A percentile compares a stretch with the other conserved stretches of the same genome.
These are phyloP conservation scores for Hyphochytrium catenoides DNA, from an alignment of 352 stramenopile species.

Conservation along the genomic window DNA sequence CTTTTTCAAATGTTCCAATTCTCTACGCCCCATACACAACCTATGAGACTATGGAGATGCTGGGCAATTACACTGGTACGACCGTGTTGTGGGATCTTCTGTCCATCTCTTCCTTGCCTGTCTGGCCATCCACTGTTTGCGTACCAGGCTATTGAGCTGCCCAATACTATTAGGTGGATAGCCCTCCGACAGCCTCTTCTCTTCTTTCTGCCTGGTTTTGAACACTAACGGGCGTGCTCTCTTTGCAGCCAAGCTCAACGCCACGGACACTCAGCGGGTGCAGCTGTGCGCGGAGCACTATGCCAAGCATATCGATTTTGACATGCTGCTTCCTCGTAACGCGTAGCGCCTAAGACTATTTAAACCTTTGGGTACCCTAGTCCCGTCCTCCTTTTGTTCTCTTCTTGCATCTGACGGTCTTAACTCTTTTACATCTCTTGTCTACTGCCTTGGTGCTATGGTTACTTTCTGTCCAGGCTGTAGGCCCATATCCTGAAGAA, in stretches of 20 bases:
- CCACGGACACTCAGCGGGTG: slow-evolving; percentile 45
- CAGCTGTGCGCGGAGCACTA: slow-evolving; percentile 57
- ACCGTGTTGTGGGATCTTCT: background rate
- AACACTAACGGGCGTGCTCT: background rate
- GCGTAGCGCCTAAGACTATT: too few species aligned
- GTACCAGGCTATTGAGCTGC: slow-evolving; percentile 8
- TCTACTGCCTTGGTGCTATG: too few species aligned
- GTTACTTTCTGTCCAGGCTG: too few species aligned
- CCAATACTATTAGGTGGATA: slow-evolving; percentile 12
- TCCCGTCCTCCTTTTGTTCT: too few species aligned
- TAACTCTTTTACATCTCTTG: too few species aligned
- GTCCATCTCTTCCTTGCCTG: background rate
- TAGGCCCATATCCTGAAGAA: too few species aligned
- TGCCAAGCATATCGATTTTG: slow-evolving; percentile 46
- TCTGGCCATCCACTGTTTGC: too few species aligned
- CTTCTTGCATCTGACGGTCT: too few species aligned
- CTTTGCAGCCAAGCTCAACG: slow-evolving; percentile 51
- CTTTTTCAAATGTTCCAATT: slow-evolving; percentile 24
- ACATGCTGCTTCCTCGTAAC: slow-evolving; percentile 14
- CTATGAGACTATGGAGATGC: slow-evolving; percentile 49
- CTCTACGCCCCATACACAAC: slow-evolving; percentile 48
- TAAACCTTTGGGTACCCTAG: too few species aligned
- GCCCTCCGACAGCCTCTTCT: slow-evolving; percentile 10
- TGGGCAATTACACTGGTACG: slow-evolving; percentile 42
- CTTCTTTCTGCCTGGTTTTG: slow-evolving; percentile 7